A percentile compares a stretch with the other conserved stretches of the same genome.
Evolutionary conservation across 495 filamentous ascomycete species (phyloP).

Genomic region (Penicillium verhagenii): DNA sequence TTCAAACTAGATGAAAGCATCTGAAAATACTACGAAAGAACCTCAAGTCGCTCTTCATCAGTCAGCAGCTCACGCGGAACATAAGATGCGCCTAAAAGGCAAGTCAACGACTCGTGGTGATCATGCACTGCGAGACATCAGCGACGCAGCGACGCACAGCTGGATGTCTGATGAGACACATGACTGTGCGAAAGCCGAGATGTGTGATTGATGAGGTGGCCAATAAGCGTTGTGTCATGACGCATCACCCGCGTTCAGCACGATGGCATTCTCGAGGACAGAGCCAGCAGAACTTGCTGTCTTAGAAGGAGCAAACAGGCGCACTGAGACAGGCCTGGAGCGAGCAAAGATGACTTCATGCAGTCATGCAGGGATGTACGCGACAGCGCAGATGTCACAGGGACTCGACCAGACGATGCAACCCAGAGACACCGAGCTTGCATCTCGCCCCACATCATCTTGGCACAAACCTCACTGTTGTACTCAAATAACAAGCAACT

Average conservation of each 20-base stretch:
- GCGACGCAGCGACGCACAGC: neutral
- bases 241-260: neutral
- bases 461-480: neutral
- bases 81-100: neutral
- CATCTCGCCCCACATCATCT: neutral
- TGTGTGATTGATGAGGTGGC: neutral
- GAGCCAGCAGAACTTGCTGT: neutral
- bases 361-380: neutral
- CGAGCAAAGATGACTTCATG: neutral
- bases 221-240: neutral
- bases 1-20: neutral
- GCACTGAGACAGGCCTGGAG: neutral
- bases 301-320: neutral
- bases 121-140: constrained; percentile 1
- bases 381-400: neutral
- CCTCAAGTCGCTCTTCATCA: neutral
- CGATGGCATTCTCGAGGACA: neutral
- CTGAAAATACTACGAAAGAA: constrained; percentile 1
- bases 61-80: neutral
- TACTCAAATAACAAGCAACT: neutral
- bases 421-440: neutral
- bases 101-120: neutral
- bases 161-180: neutral
- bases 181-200: neutral
- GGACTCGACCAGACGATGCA: neutral